Conservation (phyloP, 169 alveolate genomes). For the Perkinsus chesapeaki region DNA sequence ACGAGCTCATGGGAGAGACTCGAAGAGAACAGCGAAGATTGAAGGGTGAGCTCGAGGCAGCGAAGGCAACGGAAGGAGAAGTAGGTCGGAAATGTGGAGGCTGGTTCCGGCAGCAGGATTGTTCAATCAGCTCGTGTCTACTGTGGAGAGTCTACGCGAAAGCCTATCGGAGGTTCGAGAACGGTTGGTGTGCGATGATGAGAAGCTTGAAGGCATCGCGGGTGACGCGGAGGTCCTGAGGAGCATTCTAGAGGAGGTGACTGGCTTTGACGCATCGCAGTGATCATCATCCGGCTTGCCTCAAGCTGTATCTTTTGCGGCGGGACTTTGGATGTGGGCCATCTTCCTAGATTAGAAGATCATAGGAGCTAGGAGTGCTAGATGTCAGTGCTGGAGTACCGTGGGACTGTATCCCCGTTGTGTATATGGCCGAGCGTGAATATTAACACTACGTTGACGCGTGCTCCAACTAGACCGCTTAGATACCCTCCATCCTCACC, state of each 20-base stretch:
- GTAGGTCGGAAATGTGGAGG: neutral
- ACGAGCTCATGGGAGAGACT: neutral
- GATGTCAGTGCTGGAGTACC: too few species aligned
- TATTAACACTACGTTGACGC: too few species aligned
- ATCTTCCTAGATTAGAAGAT: too few species aligned
- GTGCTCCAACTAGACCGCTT: too few species aligned
- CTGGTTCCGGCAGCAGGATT: neutral
- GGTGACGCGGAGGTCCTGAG: neutral
- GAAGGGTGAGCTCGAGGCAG: neutral
- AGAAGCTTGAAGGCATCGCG: neutral
- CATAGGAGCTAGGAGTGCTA: too few species aligned
- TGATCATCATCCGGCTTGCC: neutral
- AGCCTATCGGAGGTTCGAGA: neutral
- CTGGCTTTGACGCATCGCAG: neutral
- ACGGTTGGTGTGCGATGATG: neutral
- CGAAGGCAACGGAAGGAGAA: neutral
- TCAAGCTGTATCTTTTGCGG: neutral
- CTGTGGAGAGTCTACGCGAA: neutral
- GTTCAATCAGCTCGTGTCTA: neutral
- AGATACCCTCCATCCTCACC: too few species aligned
- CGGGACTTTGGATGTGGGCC: neutral
- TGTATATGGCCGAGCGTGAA: too few species aligned
- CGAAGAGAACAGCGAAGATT: neutral
- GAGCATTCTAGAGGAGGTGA: neutral
- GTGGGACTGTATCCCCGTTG: too few species aligned